A percentile compares a stretch with the other conserved stretches of the same genome.
Conservation (phyloP, 306 rosid genomes). For the Clitoria ternatea region DNA sequence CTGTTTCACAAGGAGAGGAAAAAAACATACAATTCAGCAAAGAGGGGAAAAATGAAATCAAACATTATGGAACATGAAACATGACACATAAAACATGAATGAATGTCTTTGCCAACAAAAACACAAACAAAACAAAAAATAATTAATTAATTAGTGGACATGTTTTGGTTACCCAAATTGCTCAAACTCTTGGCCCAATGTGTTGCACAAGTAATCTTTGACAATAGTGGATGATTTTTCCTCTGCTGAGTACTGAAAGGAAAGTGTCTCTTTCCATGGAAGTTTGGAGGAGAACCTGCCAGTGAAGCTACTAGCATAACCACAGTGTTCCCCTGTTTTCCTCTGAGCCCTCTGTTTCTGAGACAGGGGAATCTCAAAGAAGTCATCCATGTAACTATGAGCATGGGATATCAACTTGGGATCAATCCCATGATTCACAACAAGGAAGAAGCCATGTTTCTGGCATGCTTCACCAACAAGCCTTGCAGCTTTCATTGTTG, state of each 20-base stretch:
- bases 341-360: constrained; percentile 81
- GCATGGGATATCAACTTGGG: constrained; percentile 46
- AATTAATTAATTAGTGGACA: too few relatives aligned
- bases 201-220: constrained; percentile 42
- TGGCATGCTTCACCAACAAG: constrained; percentile 66
- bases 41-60: neutral
- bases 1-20: constrained; percentile 31
- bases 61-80: too few relatives aligned
- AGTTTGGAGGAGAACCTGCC: constrained; percentile 84
- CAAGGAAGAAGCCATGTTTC: constrained; percentile 85
- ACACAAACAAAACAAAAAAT: neutral
- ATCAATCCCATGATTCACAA: constrained; percentile 78
- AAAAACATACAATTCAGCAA: neutral
- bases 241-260: constrained; percentile 54
- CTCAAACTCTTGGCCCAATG: constrained; percentile 55
- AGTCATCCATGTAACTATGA: constrained; percentile 59
- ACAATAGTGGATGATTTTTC: constrained; percentile 31
- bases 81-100: too few relatives aligned
- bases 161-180: constrained; percentile 63
- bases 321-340: constrained; percentile 77
- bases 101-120: neutral
- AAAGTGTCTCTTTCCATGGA: constrained; percentile 94
- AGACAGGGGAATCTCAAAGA: constrained; percentile 66
- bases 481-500: constrained; percentile 46
- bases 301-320: constrained; percentile 95